Evolutionary conservation across 2,329 filamentous ascomycete genomes (phyloP).

Genomic region (Beauveria australis): DNA sequence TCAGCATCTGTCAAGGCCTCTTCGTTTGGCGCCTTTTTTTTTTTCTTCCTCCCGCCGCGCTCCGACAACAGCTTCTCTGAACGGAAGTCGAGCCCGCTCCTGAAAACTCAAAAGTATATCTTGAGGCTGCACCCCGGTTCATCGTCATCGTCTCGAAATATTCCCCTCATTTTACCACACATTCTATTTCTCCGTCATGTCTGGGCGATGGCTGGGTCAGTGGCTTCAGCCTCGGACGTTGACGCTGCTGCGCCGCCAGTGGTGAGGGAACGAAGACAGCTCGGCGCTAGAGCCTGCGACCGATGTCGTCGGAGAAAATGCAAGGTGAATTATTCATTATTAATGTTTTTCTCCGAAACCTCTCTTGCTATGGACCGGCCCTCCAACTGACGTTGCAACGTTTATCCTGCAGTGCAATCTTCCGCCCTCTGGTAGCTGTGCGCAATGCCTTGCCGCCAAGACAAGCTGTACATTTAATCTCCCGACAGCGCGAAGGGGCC

Average conservation of each 20-base stretch:
- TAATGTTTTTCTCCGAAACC: neutral
- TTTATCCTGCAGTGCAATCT: slow-evolving; percentile 21
- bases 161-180: neutral
- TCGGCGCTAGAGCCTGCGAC: slow-evolving; percentile 25
- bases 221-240: neutral
- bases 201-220: neutral
- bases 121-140: neutral
- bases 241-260: slow-evolving; percentile 11
- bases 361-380: neutral
- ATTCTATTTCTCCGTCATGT: slow-evolving; percentile 10
- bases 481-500: slow-evolving; percentile 29
- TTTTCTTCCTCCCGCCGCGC: too few species aligned
- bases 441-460: slow-evolving; percentile 25
- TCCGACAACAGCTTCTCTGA: neutral
- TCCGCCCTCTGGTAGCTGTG: slow-evolving; percentile 19
- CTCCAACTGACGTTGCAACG: neutral
- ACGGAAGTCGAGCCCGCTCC: slow-evolving; percentile 6
- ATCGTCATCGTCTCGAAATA: too few species aligned
- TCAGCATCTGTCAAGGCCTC: too few species aligned
- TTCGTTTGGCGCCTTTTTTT: neutral
- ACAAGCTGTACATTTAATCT: slow-evolving; percentile 29
- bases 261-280: slow-evolving; percentile 14
- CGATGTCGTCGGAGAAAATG: slow-evolving; percentile 29
- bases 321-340: slow-evolving; percentile 19
- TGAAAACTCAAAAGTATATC: neutral